Conservation (phyloP, 108 stramenopile genomes). For the Cyclostephanos invisitatus region DNA sequence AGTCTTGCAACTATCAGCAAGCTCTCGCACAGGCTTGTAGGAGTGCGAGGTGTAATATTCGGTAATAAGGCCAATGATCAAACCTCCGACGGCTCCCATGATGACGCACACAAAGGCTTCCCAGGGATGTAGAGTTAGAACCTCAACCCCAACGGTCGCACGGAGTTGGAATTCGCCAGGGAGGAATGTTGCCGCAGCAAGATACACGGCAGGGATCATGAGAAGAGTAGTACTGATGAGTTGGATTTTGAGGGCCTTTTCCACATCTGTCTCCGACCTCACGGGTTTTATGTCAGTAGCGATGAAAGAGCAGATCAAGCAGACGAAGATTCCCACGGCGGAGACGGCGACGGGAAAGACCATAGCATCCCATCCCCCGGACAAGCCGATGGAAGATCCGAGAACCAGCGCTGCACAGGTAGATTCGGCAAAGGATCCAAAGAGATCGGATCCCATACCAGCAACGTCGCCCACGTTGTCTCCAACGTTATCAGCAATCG, state of each 20-base stretch:
- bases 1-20: slow-evolving; percentile 94
- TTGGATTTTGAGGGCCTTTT: slow-evolving; percentile 92
- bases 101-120: slow-evolving; percentile 74
- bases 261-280: slow-evolving; percentile 84
- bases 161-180: slow-evolving; percentile 72
- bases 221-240: slow-evolving; percentile 94
- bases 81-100: slow-evolving; percentile 94
- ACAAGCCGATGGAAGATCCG: slow-evolving; percentile 83
- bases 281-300: slow-evolving; percentile 94
- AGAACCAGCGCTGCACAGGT: slow-evolving; percentile 97
- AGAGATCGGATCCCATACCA: slow-evolving; percentile 99
- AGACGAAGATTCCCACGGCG: slow-evolving; percentile 94
- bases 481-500: slow-evolving; percentile 99
- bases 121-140: slow-evolving; percentile 62
- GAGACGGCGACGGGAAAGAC: slow-evolving; percentile 95
- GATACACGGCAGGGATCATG: slow-evolving; percentile 92
- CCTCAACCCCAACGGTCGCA: slow-evolving; percentile 64
- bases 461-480: slow-evolving; percentile 99
- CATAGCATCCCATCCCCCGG: slow-evolving; percentile 93
- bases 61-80: slow-evolving; percentile 96
- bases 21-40: slow-evolving; percentile 92
- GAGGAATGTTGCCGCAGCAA: slow-evolving; percentile 79
- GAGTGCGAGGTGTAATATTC: slow-evolving; percentile 99
- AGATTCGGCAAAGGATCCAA: slow-evolving; percentile 97
- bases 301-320: slow-evolving; percentile 94